phyloP scores from a whole-genome alignment of 148 eudicot species.

The Vaccinium macrocarpon region DNA sequence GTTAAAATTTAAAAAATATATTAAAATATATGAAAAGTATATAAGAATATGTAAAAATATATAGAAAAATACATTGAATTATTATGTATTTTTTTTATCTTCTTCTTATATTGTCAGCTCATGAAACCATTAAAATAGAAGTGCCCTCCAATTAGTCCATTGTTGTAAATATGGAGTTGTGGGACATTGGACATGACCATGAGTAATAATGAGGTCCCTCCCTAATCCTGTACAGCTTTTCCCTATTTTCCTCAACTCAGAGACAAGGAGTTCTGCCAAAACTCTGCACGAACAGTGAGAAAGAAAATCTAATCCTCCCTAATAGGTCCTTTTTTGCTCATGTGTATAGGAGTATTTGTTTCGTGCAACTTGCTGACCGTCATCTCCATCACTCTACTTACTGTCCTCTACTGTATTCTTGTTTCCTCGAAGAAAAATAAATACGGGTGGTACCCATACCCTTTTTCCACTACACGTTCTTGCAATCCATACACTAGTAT shows the following conservation, averaged over 20 bases:
- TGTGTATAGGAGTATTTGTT: background rate
- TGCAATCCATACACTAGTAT: too few species aligned
- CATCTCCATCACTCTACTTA: slow-evolving; percentile 10
- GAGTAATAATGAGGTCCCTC: background rate
- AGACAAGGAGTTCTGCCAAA: slow-evolving; percentile 8
- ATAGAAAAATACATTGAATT: too few species aligned
- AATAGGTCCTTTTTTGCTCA: background rate
- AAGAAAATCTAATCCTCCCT: background rate
- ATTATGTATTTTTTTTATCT: too few species aligned
- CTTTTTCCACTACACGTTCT: too few species aligned
- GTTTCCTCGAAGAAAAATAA: too few species aligned
- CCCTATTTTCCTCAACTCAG: background rate
- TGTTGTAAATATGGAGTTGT: background rate
- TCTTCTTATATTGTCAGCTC: too few species aligned
- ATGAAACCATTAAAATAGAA: too few species aligned
- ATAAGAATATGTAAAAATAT: too few species aligned
- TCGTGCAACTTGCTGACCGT: background rate
- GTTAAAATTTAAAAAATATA: too few species aligned
- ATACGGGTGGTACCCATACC: too few species aligned
- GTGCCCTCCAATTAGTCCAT: too few species aligned
- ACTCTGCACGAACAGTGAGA: slow-evolving; percentile 17
- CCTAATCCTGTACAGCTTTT: background rate
- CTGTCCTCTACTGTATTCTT: background rate
- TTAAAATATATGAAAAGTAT: too few species aligned
- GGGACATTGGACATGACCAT: background rate